Evolutionary conservation across 305 asterid genomes (phyloP).

Genomic region (Fraxinus nigra): DNA sequence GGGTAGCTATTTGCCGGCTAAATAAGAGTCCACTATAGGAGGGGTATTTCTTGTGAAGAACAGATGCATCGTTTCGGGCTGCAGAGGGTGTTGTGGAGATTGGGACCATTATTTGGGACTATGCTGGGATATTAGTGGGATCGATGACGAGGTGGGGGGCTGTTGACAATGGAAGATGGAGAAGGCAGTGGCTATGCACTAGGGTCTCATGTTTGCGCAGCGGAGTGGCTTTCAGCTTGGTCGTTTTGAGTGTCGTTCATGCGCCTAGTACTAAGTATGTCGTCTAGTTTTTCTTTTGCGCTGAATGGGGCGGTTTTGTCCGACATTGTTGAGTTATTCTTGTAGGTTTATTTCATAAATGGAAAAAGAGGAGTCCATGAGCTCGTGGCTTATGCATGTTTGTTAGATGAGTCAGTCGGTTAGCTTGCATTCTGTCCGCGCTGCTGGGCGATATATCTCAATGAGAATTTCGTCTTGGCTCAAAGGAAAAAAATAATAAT

Average conservation of each 20-base stretch:
- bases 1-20: too few relatives aligned
- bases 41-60: background rate
- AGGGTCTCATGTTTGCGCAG: background rate
- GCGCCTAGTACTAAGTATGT: background rate
- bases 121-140: background rate
- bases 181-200: too few relatives aligned
- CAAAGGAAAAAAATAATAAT: background rate
- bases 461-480: background rate
- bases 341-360: background rate
- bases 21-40: too few relatives aligned
- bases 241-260: too few relatives aligned
- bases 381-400: background rate
- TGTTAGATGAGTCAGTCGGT: background rate
- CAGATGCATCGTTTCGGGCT: background rate
- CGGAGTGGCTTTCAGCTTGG: too few relatives aligned
- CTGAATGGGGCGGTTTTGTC: background rate
- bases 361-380: background rate
- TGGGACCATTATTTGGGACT: background rate
- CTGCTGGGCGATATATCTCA: background rate
- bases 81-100: background rate
- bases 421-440: too few relatives aligned
- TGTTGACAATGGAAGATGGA: too few relatives aligned
- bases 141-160: too few relatives aligned
- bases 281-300: background rate
- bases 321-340: background rate